These are phyloP conservation scores for Diaporthe longicolla DNA, from an alignment of 2,329 filamentous ascomycete species.

Conservation along the genomic window DNA sequence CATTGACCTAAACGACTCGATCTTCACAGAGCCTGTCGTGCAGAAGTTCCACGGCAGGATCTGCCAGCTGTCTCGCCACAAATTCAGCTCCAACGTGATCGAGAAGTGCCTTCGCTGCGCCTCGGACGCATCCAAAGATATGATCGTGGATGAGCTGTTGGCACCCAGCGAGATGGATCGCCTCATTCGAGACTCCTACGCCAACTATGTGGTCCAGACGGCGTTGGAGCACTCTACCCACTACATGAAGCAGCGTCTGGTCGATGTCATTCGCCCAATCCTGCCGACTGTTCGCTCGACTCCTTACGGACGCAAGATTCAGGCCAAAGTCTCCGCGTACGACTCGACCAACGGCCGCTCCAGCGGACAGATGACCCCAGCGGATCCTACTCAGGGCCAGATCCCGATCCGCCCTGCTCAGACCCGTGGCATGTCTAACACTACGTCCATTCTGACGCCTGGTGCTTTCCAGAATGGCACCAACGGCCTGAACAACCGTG, in stretches of 20 bases:
- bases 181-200: constrained; percentile 91
- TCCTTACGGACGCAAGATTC: constrained; percentile 93
- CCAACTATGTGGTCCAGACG: constrained; percentile 98
- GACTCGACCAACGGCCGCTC: constrained; percentile 61
- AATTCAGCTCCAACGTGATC: constrained; percentile 99
- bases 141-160: constrained; percentile 88
- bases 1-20: constrained; percentile 88
- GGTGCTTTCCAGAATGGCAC: constrained; percentile 51
- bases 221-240: constrained; percentile 88
- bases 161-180: constrained; percentile 83
- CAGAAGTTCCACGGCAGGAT: constrained; percentile 82
- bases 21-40: constrained; percentile 91
- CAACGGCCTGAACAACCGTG: constrained; percentile 50
- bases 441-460: constrained; percentile 53
- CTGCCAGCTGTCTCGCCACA: constrained; percentile 86
- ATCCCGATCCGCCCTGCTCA: constrained; percentile 63
- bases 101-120: constrained; percentile 95
- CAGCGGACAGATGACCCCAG: constrained; percentile 66
- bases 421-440: constrained; percentile 59
- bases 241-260: constrained; percentile 79
- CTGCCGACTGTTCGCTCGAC: constrained; percentile 89
- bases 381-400: constrained; percentile 69
- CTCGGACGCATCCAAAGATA: constrained; percentile 78
- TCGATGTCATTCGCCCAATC: constrained; percentile 88
- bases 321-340: constrained; percentile 83